Conservation (phyloP, 495 filamentous ascomycete genomes). For the Penicillium malachiteum region DNA sequence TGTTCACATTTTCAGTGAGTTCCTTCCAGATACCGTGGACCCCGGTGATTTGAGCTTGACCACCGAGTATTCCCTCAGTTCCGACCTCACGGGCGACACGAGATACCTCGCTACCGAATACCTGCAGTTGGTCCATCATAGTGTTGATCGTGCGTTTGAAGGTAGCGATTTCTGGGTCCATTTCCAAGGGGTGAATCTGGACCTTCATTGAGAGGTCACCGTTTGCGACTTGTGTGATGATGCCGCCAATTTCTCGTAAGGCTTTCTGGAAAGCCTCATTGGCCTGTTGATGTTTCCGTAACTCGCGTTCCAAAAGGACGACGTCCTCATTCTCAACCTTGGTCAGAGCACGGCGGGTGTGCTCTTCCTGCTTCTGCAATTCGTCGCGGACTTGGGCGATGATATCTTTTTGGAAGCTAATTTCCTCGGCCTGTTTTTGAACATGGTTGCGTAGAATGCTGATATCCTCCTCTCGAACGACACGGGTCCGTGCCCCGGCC, state of each 20-base stretch:
- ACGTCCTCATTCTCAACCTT: slow-evolving; percentile 65
- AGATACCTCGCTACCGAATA: slow-evolving; percentile 96
- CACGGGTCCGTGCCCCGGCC: slow-evolving; percentile 32
- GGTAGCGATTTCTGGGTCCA: slow-evolving; percentile 98
- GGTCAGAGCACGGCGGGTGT: slow-evolving; percentile 54
- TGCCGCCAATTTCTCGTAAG: slow-evolving; percentile 92
- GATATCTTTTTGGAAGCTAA: slow-evolving; percentile 70
- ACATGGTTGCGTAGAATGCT: slow-evolving; percentile 71
- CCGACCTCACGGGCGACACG: slow-evolving; percentile 95
- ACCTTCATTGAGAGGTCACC: slow-evolving; percentile 98
- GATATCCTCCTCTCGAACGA: slow-evolving; percentile 67
- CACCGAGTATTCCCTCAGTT: slow-evolving; percentile 95
- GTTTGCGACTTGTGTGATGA: slow-evolving; percentile 91
- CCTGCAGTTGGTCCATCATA: slow-evolving; percentile 98
- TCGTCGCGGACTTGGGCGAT: slow-evolving; percentile 67
- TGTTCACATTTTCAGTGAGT: slow-evolving; percentile 95
- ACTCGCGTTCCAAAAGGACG: slow-evolving; percentile 76
- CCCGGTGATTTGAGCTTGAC: slow-evolving; percentile 90
- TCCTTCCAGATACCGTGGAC: slow-evolving; percentile 99
- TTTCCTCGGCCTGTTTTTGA: slow-evolving; percentile 74
- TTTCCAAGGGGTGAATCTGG: slow-evolving; percentile 90
- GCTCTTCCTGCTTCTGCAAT: slow-evolving; percentile 60
- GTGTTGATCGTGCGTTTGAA: slow-evolving; percentile 97
- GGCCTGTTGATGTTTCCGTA: slow-evolving; percentile 94
- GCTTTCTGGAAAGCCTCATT: slow-evolving; percentile 99